phyloP scores from a whole-genome alignment of 352 stramenopile species.

The Phytopythium montanum region DNA sequence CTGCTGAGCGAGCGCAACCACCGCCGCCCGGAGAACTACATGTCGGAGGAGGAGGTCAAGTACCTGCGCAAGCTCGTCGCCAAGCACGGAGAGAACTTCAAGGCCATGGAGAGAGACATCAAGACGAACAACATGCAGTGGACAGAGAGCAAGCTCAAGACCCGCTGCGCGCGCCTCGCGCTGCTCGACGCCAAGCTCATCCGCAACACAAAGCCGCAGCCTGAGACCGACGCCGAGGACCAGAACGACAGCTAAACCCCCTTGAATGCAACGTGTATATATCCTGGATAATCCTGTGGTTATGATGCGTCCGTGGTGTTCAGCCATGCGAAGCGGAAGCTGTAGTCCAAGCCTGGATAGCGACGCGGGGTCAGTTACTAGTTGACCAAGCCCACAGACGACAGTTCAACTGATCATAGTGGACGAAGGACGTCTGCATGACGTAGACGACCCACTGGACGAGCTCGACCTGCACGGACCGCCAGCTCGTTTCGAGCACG shows the following conservation, averaged over 20 bases:
- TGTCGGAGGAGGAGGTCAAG: slow-evolving; percentile 74
- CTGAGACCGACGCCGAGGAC: no score
- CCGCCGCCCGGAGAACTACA: slow-evolving; percentile 65
- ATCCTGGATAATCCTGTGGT: not conserved
- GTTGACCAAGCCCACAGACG: not conserved
- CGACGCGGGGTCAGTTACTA: no score
- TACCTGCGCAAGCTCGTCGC: slow-evolving; percentile 68
- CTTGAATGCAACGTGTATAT: slow-evolving; percentile 1
- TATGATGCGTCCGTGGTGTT: not conserved
- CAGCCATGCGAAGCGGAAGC: not conserved
- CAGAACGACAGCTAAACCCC: not conserved
- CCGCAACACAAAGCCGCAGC: slow-evolving; percentile 12
- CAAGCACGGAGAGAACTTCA: slow-evolving; percentile 73
- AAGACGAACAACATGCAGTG: slow-evolving; percentile 87
- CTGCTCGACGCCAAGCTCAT: slow-evolving; percentile 78
- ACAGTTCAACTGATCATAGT: slow-evolving; percentile 8
- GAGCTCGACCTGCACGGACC: slow-evolving; percentile 13
- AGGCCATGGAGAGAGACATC: slow-evolving; percentile 78
- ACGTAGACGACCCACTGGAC: slow-evolving; percentile 23
- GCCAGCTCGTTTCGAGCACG: slow-evolving; percentile 22
- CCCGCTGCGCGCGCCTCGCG: slow-evolving; percentile 65
- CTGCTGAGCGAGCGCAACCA: slow-evolving; percentile 73
- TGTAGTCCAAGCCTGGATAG: slow-evolving; percentile 1
- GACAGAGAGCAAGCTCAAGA: slow-evolving; percentile 68
- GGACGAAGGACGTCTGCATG: slow-evolving; percentile 15